Percentiles rank a stretch among this genome's conserved stretches.
Evolutionary conservation across 306 rosid genomes (phyloP).

Genomic region (Quercus wislizeni): DNA sequence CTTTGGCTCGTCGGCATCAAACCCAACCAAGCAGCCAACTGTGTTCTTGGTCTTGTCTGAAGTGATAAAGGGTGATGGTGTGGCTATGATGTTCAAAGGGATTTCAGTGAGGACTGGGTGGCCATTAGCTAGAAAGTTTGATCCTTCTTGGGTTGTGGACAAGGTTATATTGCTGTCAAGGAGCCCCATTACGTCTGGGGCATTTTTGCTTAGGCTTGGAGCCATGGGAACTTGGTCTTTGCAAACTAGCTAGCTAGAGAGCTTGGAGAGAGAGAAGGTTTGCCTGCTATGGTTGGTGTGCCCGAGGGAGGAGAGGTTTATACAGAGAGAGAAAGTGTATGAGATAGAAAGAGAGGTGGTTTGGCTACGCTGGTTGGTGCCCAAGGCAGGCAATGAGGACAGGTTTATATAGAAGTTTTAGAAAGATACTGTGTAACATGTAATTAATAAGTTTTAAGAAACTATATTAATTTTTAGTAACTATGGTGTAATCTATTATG

Average conservation of each 20-base stretch:
- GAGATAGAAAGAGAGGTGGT: no score
- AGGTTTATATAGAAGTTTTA: no score
- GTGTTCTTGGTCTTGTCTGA: conserved; percentile 5
- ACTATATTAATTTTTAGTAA: no score
- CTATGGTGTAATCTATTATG: no score
- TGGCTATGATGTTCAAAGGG: conserved; percentile 44
- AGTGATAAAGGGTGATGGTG: conserved; percentile 23
- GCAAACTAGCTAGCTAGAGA: not conserved
- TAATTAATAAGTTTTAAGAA: no score
- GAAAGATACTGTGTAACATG: no score
- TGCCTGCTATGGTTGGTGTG: not conserved
- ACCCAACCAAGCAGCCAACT: conserved; percentile 59
- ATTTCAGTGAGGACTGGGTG: conserved; percentile 53
- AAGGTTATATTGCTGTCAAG: not conserved
- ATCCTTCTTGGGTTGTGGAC: conserved; percentile 33
- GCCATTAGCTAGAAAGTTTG: conserved; percentile 50
- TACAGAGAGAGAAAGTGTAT: not conserved
- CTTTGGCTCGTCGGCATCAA: conserved; percentile 28
- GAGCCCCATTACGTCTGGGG: conserved; percentile 5
- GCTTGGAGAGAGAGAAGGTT: not conserved
- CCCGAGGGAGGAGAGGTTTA: not conserved
- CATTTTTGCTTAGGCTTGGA: conserved; percentile 44
- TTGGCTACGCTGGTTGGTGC: no score
- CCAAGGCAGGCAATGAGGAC: no score
- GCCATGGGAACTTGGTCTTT: conserved; percentile 36